Evolutionary conservation across 73 alveolate genomes (phyloP).

Genomic region (Paramecium octaurelia): DNA sequence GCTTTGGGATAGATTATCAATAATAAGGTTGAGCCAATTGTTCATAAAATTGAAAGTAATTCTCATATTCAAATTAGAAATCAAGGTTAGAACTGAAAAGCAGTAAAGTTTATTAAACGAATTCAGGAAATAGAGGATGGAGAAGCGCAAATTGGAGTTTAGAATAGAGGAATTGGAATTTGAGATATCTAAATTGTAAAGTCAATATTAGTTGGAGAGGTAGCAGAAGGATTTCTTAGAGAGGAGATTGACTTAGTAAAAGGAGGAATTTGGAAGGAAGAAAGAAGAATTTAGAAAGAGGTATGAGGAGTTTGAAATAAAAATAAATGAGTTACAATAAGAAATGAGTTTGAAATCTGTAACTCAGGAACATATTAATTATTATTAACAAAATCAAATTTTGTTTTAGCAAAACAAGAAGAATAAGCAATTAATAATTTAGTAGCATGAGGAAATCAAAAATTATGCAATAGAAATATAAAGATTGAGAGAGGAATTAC

Average conservation of each 20-base stretch:
- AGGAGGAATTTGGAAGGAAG: neutral
- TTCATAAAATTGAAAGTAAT: constrained; percentile 17
- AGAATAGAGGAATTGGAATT: neutral
- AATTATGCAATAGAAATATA: neutral
- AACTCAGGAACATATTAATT: neutral
- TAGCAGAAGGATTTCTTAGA: neutral
- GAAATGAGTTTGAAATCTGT: neutral
- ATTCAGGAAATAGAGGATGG: neutral
- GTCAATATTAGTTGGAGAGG: neutral
- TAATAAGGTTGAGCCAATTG: neutral
- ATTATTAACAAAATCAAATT: neutral
- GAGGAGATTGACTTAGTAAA: neutral
- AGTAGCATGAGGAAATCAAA: neutral
- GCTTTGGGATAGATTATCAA: neutral
- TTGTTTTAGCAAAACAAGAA: neutral
- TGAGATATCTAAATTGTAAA: neutral
- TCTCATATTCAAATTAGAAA: neutral
- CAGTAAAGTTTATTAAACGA: neutral
- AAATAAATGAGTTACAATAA: neutral
- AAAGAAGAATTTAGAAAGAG: neutral
- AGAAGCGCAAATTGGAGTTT: neutral
- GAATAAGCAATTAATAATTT: neutral
- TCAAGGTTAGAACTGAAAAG: neutral
- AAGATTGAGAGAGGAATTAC: neutral
- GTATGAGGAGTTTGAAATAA: neutral